phyloP scores from a whole-genome alignment of 371 early-diverging fungal species.

The Mucor mucedo region DNA sequence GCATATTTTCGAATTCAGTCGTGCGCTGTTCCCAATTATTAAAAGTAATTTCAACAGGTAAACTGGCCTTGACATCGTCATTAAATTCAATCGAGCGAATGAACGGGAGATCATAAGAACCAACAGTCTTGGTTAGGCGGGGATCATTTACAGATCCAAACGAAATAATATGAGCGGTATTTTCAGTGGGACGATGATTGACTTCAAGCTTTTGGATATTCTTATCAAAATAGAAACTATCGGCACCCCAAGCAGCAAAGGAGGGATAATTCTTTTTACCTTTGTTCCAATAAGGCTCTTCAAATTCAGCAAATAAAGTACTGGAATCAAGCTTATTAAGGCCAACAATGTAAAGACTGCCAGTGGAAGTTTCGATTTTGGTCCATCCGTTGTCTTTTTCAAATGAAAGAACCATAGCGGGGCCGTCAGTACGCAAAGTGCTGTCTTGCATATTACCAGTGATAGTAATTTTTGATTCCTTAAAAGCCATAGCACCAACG shows the following conservation, averaged over 20 bases:
- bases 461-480: slow-evolving; percentile 49
- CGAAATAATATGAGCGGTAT: slow-evolving; percentile 35
- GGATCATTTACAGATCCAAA: slow-evolving; percentile 24
- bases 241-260: slow-evolving; percentile 58
- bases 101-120: slow-evolving; percentile 32
- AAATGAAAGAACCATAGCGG: slow-evolving; percentile 54
- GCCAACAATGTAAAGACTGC: slow-evolving; percentile 52
- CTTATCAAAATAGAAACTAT: slow-evolving; percentile 44
- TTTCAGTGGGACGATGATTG: slow-evolving; percentile 34
- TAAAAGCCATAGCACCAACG: slow-evolving; percentile 65
- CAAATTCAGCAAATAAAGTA: slow-evolving; percentile 63
- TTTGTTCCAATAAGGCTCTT: slow-evolving; percentile 57
- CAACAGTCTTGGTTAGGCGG: slow-evolving; percentile 9
- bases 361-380: slow-evolving; percentile 37
- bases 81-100: slow-evolving; percentile 26
- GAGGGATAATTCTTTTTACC: slow-evolving; percentile 31
- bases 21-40: slow-evolving; percentile 39
- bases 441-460: slow-evolving; percentile 50
- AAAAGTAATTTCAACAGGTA: slow-evolving; percentile 30
- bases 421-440: slow-evolving; percentile 38
- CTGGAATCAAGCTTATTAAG: slow-evolving; percentile 50
- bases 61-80: slow-evolving; percentile 12
- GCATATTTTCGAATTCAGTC: slow-evolving; percentile 39
- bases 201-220: slow-evolving; percentile 30
- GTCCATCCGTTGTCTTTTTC: slow-evolving; percentile 56